Conservation (phyloP, 2,329 filamentous ascomycete species). For the Magnaporthales sp. region DNA sequence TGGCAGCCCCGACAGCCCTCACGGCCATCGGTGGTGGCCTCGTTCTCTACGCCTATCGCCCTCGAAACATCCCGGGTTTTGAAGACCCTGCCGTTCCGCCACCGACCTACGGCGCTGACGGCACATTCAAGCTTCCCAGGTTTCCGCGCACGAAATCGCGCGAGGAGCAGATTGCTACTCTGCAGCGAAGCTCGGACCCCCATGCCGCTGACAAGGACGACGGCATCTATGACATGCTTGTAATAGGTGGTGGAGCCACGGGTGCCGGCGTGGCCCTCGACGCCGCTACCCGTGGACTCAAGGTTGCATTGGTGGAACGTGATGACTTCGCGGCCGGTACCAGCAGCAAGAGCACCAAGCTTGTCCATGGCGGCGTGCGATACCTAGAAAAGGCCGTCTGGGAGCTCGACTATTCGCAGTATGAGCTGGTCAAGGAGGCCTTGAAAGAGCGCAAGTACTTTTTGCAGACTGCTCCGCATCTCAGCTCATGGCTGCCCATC, state of each 20-base stretch:
- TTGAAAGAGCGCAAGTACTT: slow-evolving; percentile 78
- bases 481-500: slow-evolving; percentile 73
- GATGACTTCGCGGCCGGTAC: slow-evolving; percentile 79
- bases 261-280: slow-evolving; percentile 75
- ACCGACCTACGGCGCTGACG: slow-evolving; percentile 59
- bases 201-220: slow-evolving; percentile 20
- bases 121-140: slow-evolving; percentile 55
- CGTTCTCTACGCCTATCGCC: slow-evolving; percentile 50
- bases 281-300: slow-evolving; percentile 68
- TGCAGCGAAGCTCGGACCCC: slow-evolving; percentile 34
- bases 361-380: slow-evolving; percentile 76
- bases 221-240: slow-evolving; percentile 63
- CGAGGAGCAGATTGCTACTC: slow-evolving; percentile 54
- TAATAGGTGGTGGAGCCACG: slow-evolving; percentile 74
- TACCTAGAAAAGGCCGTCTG: slow-evolving; percentile 82
- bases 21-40: slow-evolving; percentile 33
- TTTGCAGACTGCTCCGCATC: slow-evolving; percentile 72
- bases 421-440: slow-evolving; percentile 71
- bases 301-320: slow-evolving; percentile 72
- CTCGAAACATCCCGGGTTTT: slow-evolving; percentile 62
- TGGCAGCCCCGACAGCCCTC: slow-evolving; percentile 32
- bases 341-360: slow-evolving; percentile 80
- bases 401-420: slow-evolving; percentile 79
- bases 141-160: slow-evolving; percentile 57
- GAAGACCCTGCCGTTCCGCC: slow-evolving; percentile 62